Conservation (phyloP, 129 eudicot genomes). For the Scalesia atractyloides region DNA sequence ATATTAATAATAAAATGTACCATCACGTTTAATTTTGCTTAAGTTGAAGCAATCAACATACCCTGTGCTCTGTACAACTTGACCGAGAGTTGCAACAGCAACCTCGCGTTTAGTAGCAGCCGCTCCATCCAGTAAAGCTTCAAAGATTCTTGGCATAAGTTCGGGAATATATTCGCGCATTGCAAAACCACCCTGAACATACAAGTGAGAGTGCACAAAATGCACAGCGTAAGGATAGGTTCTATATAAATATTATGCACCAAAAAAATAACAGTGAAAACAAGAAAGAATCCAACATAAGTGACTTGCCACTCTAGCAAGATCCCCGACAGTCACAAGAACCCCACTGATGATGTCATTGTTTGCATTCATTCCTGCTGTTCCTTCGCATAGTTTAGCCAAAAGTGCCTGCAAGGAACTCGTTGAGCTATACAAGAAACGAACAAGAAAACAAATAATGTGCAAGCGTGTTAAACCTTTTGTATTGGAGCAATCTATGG, state of each 20-base stretch:
- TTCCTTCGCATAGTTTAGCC: slow-evolving; percentile 85
- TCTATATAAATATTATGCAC: slow-evolving; percentile 7
- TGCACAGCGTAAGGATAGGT: slow-evolving; percentile 13
- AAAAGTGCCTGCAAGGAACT: slow-evolving; percentile 73
- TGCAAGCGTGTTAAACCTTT: slow-evolving; percentile 54
- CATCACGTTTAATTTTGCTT: neutral
- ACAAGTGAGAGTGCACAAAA: slow-evolving; percentile 13
- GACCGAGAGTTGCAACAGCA: slow-evolving; percentile 96
- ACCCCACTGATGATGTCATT: slow-evolving; percentile 89
- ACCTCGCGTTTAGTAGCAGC: slow-evolving; percentile 92
- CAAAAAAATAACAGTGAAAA: slow-evolving; percentile 18
- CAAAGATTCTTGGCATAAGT: slow-evolving; percentile 90
- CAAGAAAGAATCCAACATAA: slow-evolving; percentile 18
- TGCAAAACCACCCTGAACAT: slow-evolving; percentile 94
- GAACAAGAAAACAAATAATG: neutral
- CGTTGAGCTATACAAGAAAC: slow-evolving; percentile 13
- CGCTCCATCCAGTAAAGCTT: slow-evolving; percentile 90
- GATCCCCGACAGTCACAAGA: slow-evolving; percentile 94
- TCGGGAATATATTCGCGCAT: slow-evolving; percentile 89
- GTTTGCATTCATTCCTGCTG: slow-evolving; percentile 81
- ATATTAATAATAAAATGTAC: slow-evolving; percentile 18
- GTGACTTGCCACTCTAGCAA: slow-evolving; percentile 90
- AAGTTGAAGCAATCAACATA: slow-evolving; percentile 38
- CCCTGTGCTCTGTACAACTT: slow-evolving; percentile 98
- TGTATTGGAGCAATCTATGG: slow-evolving; percentile 96